Percentiles rank a stretch among this genome's conserved stretches.
Evolutionary conservation across 768 basidiomycete species (phyloP).

Genomic region (Gautieria morchelliformis): DNA sequence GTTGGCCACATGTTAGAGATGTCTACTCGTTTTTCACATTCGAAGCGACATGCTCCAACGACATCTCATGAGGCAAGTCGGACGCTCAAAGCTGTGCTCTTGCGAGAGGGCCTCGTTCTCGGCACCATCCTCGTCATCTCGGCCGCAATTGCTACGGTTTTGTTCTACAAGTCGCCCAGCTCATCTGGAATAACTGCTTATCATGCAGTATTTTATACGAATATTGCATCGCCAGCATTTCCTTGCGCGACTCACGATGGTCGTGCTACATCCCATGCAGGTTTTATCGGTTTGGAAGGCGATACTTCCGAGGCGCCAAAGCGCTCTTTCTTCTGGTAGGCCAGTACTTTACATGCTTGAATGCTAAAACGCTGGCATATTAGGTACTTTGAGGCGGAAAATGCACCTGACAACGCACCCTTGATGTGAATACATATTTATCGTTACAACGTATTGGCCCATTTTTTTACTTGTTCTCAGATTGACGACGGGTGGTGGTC

Average conservation of each 20-base stretch:
- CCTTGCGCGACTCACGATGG: slow-evolving; percentile 5
- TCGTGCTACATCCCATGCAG: slow-evolving; percentile 15
- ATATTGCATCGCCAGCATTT: not conserved
- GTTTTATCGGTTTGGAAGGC: slow-evolving; percentile 23
- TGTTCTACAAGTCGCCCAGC: no score
- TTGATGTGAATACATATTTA: slow-evolving; percentile 17
- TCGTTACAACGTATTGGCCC: not conserved
- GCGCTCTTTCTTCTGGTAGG: slow-evolving; percentile 12
- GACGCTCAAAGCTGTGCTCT: no score
- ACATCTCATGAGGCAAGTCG: no score
- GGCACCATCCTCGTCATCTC: no score
- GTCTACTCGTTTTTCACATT: no score
- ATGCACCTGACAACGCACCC: slow-evolving; percentile 19
- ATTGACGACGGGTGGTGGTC: slow-evolving; percentile 28
- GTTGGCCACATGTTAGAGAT: no score
- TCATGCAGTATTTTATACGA: not conserved
- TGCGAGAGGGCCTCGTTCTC: no score
- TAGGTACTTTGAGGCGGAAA: slow-evolving; percentile 26
- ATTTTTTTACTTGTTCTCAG: slow-evolving; percentile 8
- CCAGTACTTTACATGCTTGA: not conserved
- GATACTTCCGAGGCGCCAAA: slow-evolving; percentile 19
- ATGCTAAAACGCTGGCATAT: no score
- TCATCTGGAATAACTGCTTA: not conserved
- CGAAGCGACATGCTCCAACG: no score
- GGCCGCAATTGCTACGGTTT: no score